Base-by-base conservation (phyloP, 2,329 filamentous ascomycete species). In the Allantophomopsis cytisporea region DNA sequence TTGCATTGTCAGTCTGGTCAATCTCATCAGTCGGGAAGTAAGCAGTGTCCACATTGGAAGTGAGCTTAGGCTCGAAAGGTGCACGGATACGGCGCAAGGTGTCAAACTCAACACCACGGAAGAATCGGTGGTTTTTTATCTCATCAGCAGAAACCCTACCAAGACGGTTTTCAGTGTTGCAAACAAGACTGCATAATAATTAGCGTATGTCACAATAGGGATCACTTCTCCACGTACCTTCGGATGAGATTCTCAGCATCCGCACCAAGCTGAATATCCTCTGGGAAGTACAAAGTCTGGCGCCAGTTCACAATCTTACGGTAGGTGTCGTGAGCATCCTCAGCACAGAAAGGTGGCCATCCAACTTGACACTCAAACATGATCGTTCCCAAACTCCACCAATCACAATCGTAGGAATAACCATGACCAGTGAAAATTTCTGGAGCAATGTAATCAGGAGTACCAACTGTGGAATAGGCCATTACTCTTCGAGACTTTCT, bases 11-110 rank as follows among this genome's bases (percentile, higher is more conserved):
- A 40, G 87, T 89, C 66, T 96, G 89, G 52, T 94, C 87, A 56
- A 98, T 95, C 62, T 98, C 91, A 56, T 98, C 91, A 39, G 87
- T 95, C 8, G 91, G 91, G 77, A 98, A 98, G 69, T 98, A 96
- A 36, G 88, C 89, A 15, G 91, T 94, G 58, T 98, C 91, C 53
- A 94, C 83, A 60, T 91, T 91, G 46, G 86, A 94, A 44, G 83
- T 83, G 47, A 98, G 69, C 54, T 87, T 86, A 2, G 91, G 91
- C 65, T 96, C 89, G 57, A 98, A 98, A 1, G 91, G 91, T 42
- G 91, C 91, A 31, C 88, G 82, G 54, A 98, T 96, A 44, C 82
- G 80, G 47, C 91, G 85, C 49, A 98, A 71, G 51, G 83, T 84
- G 49, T 95, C 86, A 69, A 94, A 98, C 50, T 94, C 83, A 20